Conservation (phyloP, 768 basidiomycete species). For the Leccinum arenicola region DNA sequence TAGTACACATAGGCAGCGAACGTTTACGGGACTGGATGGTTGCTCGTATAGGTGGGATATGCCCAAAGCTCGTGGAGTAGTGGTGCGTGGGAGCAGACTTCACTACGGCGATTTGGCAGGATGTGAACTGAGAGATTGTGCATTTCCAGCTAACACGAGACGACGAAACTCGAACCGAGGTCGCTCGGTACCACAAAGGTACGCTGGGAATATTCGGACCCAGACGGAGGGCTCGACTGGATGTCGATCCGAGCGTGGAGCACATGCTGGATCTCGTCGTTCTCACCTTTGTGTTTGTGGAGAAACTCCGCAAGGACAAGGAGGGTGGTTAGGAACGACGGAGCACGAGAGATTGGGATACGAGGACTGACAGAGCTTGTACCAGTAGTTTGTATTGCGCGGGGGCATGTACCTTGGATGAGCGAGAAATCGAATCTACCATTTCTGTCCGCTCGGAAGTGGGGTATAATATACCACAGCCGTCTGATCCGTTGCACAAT, state of each 20-base stretch:
- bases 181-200: constrained; percentile 18
- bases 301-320: constrained; percentile 21
- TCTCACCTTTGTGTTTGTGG: constrained; percentile 26
- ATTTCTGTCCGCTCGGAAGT: too few species aligned
- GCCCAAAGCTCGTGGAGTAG: constrained; percentile 3
- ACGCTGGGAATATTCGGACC: constrained; percentile 18
- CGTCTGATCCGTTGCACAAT: too few species aligned
- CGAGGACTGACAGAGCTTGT: too few species aligned
- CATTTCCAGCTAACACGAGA: constrained; percentile 17
- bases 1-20: constrained; percentile 10
- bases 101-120: too few species aligned
- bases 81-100: constrained; percentile 2
- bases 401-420: too few species aligned
- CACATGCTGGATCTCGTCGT: constrained; percentile 26
- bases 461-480: too few species aligned
- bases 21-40: constrained; percentile 33
- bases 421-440: too few species aligned
- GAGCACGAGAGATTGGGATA: too few species aligned
- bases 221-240: constrained; percentile 12
- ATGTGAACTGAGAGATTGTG: neutral
- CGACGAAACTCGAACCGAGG: constrained; percentile 10
- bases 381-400: too few species aligned
- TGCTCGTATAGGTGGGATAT: constrained; percentile 33
- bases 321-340: neutral
- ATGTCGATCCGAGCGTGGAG: constrained; percentile 14